phyloP scores from a whole-genome alignment of 345 rosid species.

The Euphorbia tirucalli region DNA sequence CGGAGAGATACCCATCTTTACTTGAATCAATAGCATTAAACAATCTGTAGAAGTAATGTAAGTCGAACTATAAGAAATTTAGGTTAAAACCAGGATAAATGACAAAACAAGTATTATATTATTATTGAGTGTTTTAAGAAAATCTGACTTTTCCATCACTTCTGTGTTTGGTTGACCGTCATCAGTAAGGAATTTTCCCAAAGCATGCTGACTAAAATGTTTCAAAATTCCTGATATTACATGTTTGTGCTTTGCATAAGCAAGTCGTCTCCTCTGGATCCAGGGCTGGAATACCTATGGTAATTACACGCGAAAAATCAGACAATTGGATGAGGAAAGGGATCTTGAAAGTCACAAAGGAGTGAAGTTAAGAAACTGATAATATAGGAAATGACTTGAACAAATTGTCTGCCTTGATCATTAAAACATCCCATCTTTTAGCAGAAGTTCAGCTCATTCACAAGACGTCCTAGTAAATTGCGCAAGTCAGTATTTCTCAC shows the following conservation, averaged over 20 bases:
- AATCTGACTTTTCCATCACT: constrained; percentile 48
- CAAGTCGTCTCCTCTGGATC: constrained; percentile 77
- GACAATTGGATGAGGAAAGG: not conserved
- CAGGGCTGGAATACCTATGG: constrained; percentile 70
- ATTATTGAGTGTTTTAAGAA: not conserved
- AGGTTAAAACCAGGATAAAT: not conserved
- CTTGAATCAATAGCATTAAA: constrained; percentile 63
- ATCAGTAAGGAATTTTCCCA: constrained; percentile 63
- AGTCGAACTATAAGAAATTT: too few species aligned
- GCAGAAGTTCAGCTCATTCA: not conserved
- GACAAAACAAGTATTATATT: not conserved
- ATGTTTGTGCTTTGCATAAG: constrained; percentile 70
- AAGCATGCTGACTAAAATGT: constrained; percentile 57
- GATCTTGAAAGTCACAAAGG: not conserved
- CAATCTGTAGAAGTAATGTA: constrained; percentile 45
- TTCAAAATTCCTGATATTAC: constrained; percentile 66
- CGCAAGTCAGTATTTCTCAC: constrained; percentile 2
- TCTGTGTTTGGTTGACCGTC: constrained; percentile 55
- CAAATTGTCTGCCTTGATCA: not conserved
- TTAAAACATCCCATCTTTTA: too few species aligned
- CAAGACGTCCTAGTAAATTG: not conserved
- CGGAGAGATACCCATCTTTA: constrained; percentile 43
- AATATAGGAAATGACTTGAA: not conserved
- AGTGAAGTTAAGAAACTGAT: too few species aligned
- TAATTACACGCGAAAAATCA: not conserved